Conservation (phyloP, 192 early-diverging fungal genomes). For the Allomyces macrogynus region DNA sequence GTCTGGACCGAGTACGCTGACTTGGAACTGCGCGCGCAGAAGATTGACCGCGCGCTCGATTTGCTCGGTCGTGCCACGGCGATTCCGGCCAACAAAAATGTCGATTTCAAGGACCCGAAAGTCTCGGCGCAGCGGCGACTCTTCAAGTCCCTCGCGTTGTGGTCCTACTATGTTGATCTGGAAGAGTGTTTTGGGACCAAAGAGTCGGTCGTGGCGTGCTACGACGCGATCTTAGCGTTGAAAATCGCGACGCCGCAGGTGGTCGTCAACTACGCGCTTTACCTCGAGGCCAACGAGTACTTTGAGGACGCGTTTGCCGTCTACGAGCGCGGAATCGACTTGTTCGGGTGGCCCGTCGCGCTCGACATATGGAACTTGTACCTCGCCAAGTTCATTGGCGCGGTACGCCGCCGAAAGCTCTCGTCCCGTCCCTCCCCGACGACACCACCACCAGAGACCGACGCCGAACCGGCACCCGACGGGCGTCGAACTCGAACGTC, state of each 20-base stretch:
- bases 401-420: slow-evolving; percentile 35
- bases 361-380: slow-evolving; percentile 97
- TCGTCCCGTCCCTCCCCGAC: background rate
- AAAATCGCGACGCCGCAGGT: slow-evolving; percentile 88
- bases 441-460: background rate
- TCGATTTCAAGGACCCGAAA: slow-evolving; percentile 63
- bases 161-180: slow-evolving; percentile 86
- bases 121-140: slow-evolving; percentile 55
- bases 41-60: slow-evolving; percentile 48
- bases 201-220: slow-evolving; percentile 57
- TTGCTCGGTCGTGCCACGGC: slow-evolving; percentile 70
- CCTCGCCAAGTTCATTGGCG: slow-evolving; percentile 59
- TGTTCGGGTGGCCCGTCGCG: slow-evolving; percentile 91
- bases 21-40: slow-evolving; percentile 46
- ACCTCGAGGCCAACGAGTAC: slow-evolving; percentile 70
- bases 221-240: slow-evolving; percentile 81
- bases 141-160: slow-evolving; percentile 70
- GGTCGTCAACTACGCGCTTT: slow-evolving; percentile 84
- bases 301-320: slow-evolving; percentile 91
- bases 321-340: slow-evolving; percentile 86
- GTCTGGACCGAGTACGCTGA: slow-evolving; percentile 85
- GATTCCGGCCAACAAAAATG: slow-evolving; percentile 28
- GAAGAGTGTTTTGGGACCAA: slow-evolving; percentile 74
- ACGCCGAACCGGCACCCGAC: background rate
- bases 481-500: slow-evolving; percentile 52